phyloP scores from a whole-genome alignment of 495 filamentous ascomycete genomes.

The Neurospora tetraspora region DNA sequence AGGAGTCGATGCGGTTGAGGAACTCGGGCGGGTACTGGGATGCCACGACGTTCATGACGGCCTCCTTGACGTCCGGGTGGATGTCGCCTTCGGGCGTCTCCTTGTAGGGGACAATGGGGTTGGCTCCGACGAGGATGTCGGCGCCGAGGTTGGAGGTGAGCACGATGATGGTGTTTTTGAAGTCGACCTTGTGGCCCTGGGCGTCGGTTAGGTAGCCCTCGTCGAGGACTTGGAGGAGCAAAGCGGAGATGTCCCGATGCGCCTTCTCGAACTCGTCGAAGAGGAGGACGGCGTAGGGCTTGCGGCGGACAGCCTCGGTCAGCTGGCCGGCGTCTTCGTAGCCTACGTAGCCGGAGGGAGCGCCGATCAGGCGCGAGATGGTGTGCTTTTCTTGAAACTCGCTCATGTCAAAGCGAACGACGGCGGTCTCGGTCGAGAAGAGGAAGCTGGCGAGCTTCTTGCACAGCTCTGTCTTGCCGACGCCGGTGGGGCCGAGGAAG shows the following conservation, averaged over 20 bases:
- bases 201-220: constrained; percentile 93
- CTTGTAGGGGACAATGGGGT: constrained; percentile 46
- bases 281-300: constrained; percentile 88
- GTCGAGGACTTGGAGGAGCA: constrained; percentile 93
- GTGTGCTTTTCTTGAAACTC: constrained; percentile 98
- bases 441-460: constrained; percentile 91
- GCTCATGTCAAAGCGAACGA: constrained; percentile 88
- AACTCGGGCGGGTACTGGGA: constrained; percentile 80
- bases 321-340: constrained; percentile 97
- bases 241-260: constrained; percentile 84
- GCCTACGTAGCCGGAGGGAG: constrained; percentile 87
- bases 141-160: constrained; percentile 89
- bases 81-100: constrained; percentile 51
- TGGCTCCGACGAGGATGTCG: constrained; percentile 54
- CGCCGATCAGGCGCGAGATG: constrained; percentile 82
- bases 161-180: constrained; percentile 92
- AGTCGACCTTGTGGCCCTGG: constrained; percentile 93
- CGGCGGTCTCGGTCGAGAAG: constrained; percentile 83
- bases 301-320: constrained; percentile 88
- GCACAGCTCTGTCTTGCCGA: constrained; percentile 94
- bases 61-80: constrained; percentile 54
- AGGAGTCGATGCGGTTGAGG: constrained; percentile 91
- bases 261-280: constrained; percentile 99
- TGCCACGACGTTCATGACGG: constrained; percentile 84
- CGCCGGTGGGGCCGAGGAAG: constrained; percentile 94